phyloP scores from a whole-genome alignment of 2,329 filamentous ascomycete genomes.

The Monosporascus cannonballus region DNA sequence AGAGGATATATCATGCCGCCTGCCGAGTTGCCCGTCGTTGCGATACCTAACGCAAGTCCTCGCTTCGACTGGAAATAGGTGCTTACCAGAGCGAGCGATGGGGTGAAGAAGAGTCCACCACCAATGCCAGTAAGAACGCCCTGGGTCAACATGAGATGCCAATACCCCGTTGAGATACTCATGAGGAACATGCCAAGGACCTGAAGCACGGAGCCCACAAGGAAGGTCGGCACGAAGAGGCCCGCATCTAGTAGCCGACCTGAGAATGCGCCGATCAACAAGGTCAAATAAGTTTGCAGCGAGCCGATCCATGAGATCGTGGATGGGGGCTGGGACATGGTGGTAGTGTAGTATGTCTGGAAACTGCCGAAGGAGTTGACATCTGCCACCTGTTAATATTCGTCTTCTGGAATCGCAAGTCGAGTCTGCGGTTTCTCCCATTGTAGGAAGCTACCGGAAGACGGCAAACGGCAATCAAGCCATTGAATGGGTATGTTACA shows the following conservation, averaged over 20 bases:
- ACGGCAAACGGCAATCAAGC: background rate
- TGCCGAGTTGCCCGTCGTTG: constrained; percentile 50
- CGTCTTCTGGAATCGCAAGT: background rate
- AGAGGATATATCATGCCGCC: constrained; percentile 49
- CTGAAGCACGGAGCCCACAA: constrained; percentile 31
- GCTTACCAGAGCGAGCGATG: constrained; percentile 52
- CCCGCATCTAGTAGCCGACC: constrained; percentile 40
- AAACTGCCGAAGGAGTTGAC: constrained; percentile 40
- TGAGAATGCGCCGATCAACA: constrained; percentile 34
- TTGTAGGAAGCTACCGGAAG: too few relatives aligned
- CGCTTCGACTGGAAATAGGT: constrained; percentile 54
- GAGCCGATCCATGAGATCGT: constrained; percentile 40
- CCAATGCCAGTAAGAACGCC: constrained; percentile 44
- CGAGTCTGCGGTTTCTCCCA: background rate
- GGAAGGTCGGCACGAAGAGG: constrained; percentile 32
- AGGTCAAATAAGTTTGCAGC: constrained; percentile 36
- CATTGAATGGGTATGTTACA: background rate
- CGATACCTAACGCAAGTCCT: constrained; percentile 52
- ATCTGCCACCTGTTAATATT: background rate
- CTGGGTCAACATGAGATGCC: constrained; percentile 43
- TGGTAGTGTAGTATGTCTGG: constrained; percentile 37
- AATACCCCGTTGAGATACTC: constrained; percentile 36
- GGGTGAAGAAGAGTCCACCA: constrained; percentile 50
- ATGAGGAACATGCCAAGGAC: constrained; percentile 39
- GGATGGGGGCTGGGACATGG: constrained; percentile 26